phyloP scores from a whole-genome alignment of 768 basidiomycete genomes.

The Trametes cinnabarina region DNA sequence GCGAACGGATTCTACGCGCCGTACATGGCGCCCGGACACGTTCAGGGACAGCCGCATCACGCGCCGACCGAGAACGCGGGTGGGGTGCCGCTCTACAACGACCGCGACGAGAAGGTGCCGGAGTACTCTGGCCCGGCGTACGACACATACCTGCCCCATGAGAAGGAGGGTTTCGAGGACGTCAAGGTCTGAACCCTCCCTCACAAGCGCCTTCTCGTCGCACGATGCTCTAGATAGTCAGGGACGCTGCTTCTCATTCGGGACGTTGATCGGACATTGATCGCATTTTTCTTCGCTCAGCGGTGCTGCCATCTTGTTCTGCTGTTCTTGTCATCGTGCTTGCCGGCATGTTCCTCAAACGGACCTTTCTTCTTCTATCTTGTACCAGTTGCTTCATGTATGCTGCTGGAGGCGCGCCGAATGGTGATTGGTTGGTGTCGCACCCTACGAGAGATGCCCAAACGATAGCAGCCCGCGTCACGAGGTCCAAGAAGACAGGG shows the following conservation, averaged over 20 bases:
- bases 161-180: conserved; percentile 29
- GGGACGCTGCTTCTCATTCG: too few species aligned
- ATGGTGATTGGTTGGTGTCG: too few species aligned
- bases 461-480: neutral
- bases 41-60: conserved; percentile 23
- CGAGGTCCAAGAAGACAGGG: neutral
- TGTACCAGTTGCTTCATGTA: conserved; percentile 1
- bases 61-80: conserved; percentile 30
- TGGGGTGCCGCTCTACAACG: conserved; percentile 43
- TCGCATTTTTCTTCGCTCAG: neutral
- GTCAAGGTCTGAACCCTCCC: conserved; percentile 24
- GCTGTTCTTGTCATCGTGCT: neutral
- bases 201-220: too few species aligned
- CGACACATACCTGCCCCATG: conserved; percentile 24
- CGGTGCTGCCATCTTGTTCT: conserved; percentile 6
- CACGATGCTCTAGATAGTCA: too few species aligned
- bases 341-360: neutral
- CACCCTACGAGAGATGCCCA: too few species aligned
- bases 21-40: conserved; percentile 28
- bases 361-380: neutral
- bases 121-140: conserved; percentile 25
- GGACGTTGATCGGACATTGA: too few species aligned
- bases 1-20: conserved; percentile 31
- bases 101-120: conserved; percentile 36
- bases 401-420: neutral